Conservation (phyloP, 352 stramenopile species). For the Aphanomyces euteiches region DNA sequence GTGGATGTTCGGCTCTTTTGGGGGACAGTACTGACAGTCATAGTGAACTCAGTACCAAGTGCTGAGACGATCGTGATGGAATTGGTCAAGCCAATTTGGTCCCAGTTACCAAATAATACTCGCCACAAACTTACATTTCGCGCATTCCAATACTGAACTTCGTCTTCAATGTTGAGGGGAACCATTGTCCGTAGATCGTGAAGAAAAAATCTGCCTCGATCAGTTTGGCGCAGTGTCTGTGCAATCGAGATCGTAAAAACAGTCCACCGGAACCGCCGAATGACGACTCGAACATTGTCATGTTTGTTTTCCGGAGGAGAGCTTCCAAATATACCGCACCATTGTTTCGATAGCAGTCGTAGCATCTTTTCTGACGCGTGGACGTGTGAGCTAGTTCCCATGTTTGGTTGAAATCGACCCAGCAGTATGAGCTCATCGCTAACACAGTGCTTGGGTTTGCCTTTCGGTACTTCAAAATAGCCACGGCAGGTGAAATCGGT, state of each 20-base stretch:
- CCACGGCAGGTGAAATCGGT: neutral
- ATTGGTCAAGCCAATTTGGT: constrained; percentile 11
- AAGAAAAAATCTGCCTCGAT: neutral
- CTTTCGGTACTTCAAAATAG: neutral
- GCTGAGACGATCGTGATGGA: neutral
- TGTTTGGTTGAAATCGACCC: constrained; percentile 12
- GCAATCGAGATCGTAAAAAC: neutral
- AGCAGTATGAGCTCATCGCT: constrained; percentile 12
- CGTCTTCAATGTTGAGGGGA: neutral
- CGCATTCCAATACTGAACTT: neutral
- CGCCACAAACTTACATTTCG: neutral
- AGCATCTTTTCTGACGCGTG: neutral
- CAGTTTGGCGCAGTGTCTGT: neutral
- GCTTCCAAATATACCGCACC: constrained; percentile 15
- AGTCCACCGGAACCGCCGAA: neutral
- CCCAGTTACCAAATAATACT: neutral
- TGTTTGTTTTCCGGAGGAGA: constrained; percentile 15
- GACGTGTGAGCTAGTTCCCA: constrained; percentile 21
- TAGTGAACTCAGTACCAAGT: neutral
- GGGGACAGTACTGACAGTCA: constrained; percentile 8
- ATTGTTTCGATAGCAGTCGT: neutral
- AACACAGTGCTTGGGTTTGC: neutral
- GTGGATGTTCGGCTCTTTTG: neutral
- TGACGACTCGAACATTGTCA: neutral
- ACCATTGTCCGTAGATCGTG: neutral